Evolutionary conservation across 2,329 filamentous ascomycete genomes (phyloP), one percentile per base, ranked within the genome.

Genomic region (Hypoxylon sp.): DNA sequence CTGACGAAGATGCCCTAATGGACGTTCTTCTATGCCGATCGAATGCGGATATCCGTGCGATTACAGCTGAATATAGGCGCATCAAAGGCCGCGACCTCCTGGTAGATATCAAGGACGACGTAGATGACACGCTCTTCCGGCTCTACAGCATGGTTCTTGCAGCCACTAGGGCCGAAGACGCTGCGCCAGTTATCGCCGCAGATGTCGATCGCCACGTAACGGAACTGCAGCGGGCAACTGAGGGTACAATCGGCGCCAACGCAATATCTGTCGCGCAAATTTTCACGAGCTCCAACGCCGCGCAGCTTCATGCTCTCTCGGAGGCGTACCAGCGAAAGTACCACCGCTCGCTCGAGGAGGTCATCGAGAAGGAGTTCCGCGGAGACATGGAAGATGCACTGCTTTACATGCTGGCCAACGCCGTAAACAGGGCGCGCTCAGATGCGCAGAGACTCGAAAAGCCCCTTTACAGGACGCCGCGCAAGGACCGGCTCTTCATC

Each of bases 11-110:
- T 21, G 75, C 78, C 2, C 66, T 80, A 5, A 78, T 76, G 9
- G 78, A 79, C 14, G 76, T 80, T 2, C 72, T 80, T 0, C 64
- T 80, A 0, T 76, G 76, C 21, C 79, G 79, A 0, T 79, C 78
- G 10, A 80, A 80, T 28, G 77, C 79, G 2, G 79, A 80, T 41
- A 73, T 80, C 0, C 72, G 74, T 2, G 79, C 77, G 11, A 80
- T 80, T 6, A 19, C 32, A 0, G 66, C 71, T 2, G 75, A 79
- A 64, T 80, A 79, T 32, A 73, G 61, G 53, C 73, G 72, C 2
- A 51, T 74, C 45, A 69, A 72, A 1, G 75, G 74, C 51, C 72
- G 68, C 1, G 77, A 80, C 1, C 72, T 80, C 2, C 57, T 78
- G 0, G 63, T 67, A 0, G 76, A 78, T 49, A 75, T 80, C 30